Evolutionary conservation across 2,329 filamentous ascomycete species (phyloP), one percentile per base, ranked within the genome.

Genomic region (Rutstroemia sp.): DNA sequence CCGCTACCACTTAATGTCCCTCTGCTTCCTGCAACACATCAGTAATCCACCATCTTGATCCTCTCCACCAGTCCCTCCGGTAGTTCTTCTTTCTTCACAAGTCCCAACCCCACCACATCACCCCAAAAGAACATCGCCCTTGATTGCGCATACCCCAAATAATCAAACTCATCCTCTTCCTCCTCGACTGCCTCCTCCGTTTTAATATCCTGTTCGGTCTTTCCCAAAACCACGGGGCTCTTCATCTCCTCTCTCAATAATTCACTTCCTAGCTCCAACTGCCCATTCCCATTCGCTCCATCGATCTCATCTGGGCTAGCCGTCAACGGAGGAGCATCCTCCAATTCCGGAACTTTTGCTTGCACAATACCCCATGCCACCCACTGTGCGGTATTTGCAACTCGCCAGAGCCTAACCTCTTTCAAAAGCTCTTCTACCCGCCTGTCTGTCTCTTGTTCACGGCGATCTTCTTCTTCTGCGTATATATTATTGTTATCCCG

Each of bases 321-420:
- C 9, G 44, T 48, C n/a, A 54, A 48, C 4, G 46, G 25, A 4
- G 52, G 34, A 19, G 54, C 17, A 48, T 53, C 53, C 21, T 66
- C 62, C 5, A 92, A 76, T 0, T 85, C 89, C 0, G 89, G 84
- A 1, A 95, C 78, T 69, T 94, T 92, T 48, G 94, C 92, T 73
- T 99, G 94, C 51, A 99, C 88, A 60, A 97, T 89, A 23, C 94
- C 94, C 94, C 94, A 99, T 1, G 91, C 89, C 23, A 95, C 83
- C 94, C 94, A 99, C 73, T 88, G 83, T 2, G 89, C 90, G 38
- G 87, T 91, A 72, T 94, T 95, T 40, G 90, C 89, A 0, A 89
- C 77, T 3, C 94, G 83, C 94, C 94, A 99, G 47, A 95, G 76
- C 16, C 84, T 78, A 2, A 89, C 85, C 73, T 97, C 91, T 42